phyloP scores from a whole-genome alignment of 2,329 filamentous ascomycete genomes.

The Cytospora chrysosperma region DNA sequence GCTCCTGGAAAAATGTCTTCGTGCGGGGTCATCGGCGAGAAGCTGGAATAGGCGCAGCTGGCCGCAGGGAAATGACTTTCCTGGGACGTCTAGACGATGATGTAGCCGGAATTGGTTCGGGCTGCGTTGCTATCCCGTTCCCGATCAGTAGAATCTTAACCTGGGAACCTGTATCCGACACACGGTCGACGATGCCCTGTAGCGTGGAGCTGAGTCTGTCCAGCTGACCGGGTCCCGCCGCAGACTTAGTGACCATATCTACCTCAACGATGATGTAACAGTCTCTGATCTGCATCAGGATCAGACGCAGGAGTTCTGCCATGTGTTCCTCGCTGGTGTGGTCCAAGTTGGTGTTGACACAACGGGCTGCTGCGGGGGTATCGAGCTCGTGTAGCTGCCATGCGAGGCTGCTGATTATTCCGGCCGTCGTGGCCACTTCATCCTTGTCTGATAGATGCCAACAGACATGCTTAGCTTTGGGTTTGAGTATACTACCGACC shows the following conservation, averaged over 20 bases:
- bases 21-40: background rate
- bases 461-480: background rate
- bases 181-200: background rate
- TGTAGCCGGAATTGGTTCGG: background rate
- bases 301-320: background rate
- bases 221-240: background rate
- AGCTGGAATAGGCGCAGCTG: background rate
- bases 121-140: background rate
- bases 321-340: background rate
- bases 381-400: background rate
- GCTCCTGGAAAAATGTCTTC: background rate
- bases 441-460: background rate
- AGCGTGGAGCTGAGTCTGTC: background rate
- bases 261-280: background rate
- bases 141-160: background rate
- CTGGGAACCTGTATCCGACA: background rate
- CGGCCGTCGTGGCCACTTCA: background rate
- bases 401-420: background rate
- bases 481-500: background rate
- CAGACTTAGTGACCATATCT: background rate
- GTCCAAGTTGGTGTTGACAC: background rate
- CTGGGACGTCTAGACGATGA: background rate
- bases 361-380: background rate
- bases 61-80: constrained; percentile 1
- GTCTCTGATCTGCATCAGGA: background rate